Evolutionary conservation across 2,329 filamentous ascomycete species (phyloP), one percentile per base, ranked within the genome.

Genomic region (Cytospora paraplurivora): DNA sequence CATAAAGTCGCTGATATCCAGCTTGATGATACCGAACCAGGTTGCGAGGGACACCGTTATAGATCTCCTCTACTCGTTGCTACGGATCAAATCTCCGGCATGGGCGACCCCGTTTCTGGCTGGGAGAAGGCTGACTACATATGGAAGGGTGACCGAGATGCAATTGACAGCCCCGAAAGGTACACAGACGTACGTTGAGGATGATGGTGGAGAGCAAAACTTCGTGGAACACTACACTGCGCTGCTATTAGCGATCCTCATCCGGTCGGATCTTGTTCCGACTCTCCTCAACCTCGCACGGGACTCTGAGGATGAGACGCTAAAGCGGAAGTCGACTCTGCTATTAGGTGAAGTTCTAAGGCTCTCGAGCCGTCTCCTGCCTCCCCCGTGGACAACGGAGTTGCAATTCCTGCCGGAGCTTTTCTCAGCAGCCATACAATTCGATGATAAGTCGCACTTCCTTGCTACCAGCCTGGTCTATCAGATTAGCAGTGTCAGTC

Each of bases 41-140:
- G 72, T 76, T 0, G 82, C 88, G 55, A 79, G 85, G 56, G 93
- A 96, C 72, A 89, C 93, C 0, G 87, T 97, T 19, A 82, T 99
- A 66, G 95, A 99, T 73, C 80, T 99, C 13, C 77, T 99, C 19
- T 97, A 96, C 71, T 82, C 83, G 0, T 74, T 89, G 3, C 76
- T 99, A 58, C 88, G 94, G 41, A 97, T 99, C 72, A 98, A 98
- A 70, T 89, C 93, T 64, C 88, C 95, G 51, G 88, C 93, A 10
- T 99, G 95, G 95, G 96, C 95, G 8, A 93, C 92, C 0, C 96
- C 94, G 0, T 99, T 97, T 74, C 84, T 99, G 54, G 95, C 96
- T 41, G 96, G 95, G 8, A 86, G 95, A 68, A 85, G 96, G 65
- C 81, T 99, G 54, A 99, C 96, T 0, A 99, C 95, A 0, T 99